A percentile compares a stretch with the other conserved stretches of the same genome.
phyloP scores from a whole-genome alignment of 2,329 filamentous ascomycete genomes.

The Trichoderma oligosporum region DNA sequence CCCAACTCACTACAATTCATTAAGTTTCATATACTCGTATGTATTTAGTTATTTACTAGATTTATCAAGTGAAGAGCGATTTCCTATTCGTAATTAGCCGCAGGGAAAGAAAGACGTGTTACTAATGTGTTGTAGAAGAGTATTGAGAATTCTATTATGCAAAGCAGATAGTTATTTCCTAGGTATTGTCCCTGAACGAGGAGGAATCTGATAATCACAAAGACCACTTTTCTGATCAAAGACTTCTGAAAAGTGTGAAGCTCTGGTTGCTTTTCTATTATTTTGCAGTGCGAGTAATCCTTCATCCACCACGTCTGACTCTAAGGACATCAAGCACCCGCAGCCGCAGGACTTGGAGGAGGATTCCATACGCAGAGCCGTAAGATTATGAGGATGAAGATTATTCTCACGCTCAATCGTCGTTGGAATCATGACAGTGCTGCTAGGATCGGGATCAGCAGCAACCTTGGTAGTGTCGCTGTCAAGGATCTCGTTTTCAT shows the following conservation, averaged over 20 bases:
- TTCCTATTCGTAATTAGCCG: too few species aligned
- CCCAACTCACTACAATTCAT: too few species aligned
- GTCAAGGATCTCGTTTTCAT: conserved; percentile 18
- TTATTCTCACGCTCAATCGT: conserved; percentile 36
- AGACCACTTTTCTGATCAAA: conserved; percentile 19
- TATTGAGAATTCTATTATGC: neutral
- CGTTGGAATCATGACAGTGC: conserved; percentile 36
- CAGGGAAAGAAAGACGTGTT: too few species aligned
- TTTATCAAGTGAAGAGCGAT: too few species aligned
- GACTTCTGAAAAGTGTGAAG: neutral
- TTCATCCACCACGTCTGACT: neutral
- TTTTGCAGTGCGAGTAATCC: conserved; percentile 23
- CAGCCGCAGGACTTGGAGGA: neutral
- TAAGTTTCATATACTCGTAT: too few species aligned
- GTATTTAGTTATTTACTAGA: too few species aligned
- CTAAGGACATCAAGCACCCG: neutral
- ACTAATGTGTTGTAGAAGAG: neutral
- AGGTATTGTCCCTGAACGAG: neutral
- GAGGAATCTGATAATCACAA: conserved; percentile 1
- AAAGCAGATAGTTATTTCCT: neutral
- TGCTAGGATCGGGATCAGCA: neutral
- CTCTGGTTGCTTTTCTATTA: conserved; percentile 28
- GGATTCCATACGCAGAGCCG: neutral
- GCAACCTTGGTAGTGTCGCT: neutral
- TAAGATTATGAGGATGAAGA: neutral